Conservation (phyloP, 345 rosid species). For the Turritis glabra region DNA sequence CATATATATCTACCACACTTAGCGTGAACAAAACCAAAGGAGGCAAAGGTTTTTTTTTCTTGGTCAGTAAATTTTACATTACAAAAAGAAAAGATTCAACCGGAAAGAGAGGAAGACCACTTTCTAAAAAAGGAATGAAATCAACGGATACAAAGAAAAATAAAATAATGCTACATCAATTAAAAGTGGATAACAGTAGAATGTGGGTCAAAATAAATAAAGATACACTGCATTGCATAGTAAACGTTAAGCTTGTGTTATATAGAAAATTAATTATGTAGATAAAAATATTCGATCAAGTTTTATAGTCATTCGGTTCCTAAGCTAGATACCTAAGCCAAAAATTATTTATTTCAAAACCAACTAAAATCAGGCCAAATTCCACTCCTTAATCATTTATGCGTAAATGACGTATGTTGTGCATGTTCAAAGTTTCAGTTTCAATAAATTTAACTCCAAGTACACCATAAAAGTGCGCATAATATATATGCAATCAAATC, state of each 20-base stretch:
- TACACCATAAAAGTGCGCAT: too few relatives aligned
- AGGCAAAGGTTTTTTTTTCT: neutral
- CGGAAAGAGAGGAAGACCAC: slow-evolving; percentile 23
- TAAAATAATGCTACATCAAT: neutral
- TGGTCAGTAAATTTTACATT: neutral
- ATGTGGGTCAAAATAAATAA: neutral
- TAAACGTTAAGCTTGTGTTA: too few relatives aligned
- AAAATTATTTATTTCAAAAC: too few relatives aligned
- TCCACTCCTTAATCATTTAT: too few relatives aligned
- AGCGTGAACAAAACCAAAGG: neutral
- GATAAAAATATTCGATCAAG: neutral
- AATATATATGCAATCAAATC: too few relatives aligned
- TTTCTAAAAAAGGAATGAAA: slow-evolving; percentile 10
- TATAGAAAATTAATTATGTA: too few relatives aligned
- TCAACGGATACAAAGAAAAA: neutral
- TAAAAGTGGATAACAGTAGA: neutral
- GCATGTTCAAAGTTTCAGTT: neutral
- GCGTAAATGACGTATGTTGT: neutral
- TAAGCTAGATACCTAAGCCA: too few relatives aligned
- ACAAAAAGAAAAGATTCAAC: neutral
- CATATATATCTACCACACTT: neutral
- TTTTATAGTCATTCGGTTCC: neutral
- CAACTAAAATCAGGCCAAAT: too few relatives aligned
- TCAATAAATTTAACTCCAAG: too few relatives aligned
- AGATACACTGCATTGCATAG: neutral